phyloP scores from a whole-genome alignment of 2,329 filamentous ascomycete genomes.

The Trichophyton simii region DNA sequence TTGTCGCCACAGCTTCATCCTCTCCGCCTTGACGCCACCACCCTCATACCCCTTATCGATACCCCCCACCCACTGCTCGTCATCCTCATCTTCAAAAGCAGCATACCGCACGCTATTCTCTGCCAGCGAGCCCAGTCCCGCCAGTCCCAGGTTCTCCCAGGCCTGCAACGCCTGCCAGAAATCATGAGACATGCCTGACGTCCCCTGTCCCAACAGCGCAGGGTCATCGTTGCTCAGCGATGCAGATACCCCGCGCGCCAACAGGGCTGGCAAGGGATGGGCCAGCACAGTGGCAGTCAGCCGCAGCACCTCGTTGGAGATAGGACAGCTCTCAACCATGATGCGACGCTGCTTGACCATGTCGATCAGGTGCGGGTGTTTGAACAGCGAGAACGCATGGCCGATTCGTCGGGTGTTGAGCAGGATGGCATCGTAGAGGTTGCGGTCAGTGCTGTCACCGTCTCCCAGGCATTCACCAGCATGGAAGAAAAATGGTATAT shows the following conservation, averaged over 20 bases:
- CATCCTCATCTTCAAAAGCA: constrained; percentile 66
- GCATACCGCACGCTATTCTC: constrained; percentile 91
- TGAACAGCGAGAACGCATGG: constrained; percentile 77
- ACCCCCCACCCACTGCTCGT: constrained; percentile 57
- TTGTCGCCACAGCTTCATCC: constrained; percentile 63
- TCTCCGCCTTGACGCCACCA: constrained; percentile 52
- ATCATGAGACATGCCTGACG: constrained; percentile 74
- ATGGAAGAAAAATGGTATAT: constrained; percentile 92
- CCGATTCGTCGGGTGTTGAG: constrained; percentile 81
- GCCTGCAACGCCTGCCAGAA: constrained; percentile 90
- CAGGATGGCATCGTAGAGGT: constrained; percentile 79
- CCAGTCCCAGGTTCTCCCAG: constrained; percentile 81
- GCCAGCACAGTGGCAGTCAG: constrained; percentile 63
- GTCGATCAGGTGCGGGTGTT: constrained; percentile 79
- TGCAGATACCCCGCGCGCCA: constrained; percentile 73
- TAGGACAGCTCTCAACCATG: constrained; percentile 77
- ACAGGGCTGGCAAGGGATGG: constrained; percentile 64
- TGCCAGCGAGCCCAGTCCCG: constrained; percentile 71
- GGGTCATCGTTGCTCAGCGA: constrained; percentile 85
- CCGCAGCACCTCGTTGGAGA: constrained; percentile 80
- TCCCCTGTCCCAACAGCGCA: constrained; percentile 72
- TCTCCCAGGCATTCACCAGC: constrained; percentile 79
- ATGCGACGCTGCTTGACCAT: constrained; percentile 83
- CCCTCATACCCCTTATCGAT: constrained; percentile 56
- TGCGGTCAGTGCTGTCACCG: constrained; percentile 65